Evolutionary conservation across 2,329 filamentous ascomycete species (phyloP).

Genomic region (Ophiocordyceps camponoti-rufipedis): DNA sequence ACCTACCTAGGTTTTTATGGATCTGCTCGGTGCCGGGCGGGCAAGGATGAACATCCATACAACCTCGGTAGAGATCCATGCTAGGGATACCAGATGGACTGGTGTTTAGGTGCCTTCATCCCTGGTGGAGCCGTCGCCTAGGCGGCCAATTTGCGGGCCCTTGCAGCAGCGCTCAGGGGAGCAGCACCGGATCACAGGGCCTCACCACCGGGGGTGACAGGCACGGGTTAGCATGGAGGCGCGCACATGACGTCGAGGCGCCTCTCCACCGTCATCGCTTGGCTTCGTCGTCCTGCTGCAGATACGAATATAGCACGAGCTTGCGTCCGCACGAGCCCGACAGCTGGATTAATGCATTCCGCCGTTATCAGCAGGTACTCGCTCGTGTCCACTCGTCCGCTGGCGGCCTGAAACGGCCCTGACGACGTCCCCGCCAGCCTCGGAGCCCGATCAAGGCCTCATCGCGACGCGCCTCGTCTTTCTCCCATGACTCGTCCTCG

Average conservation of each 20-base stretch:
- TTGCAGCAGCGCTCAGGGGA: neutral
- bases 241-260: too few relatives aligned
- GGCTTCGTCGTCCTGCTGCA: too few relatives aligned
- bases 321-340: too few relatives aligned
- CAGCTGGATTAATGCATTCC: neutral
- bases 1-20: too few relatives aligned
- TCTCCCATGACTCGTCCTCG: constrained; percentile 8
- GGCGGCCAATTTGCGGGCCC: neutral
- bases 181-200: neutral
- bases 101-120: too few relatives aligned
- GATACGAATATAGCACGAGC: too few relatives aligned
- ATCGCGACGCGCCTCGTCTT: constrained; percentile 7
- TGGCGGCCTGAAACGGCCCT: neutral
- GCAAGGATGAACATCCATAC: too few relatives aligned
- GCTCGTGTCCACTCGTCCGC: neutral
- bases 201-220: neutral
- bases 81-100: too few relatives aligned
- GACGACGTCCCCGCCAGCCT: neutral
- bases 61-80: too few relatives aligned
- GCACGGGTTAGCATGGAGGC: neutral
- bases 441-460: neutral
- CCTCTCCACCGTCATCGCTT: too few relatives aligned
- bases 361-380: neutral
- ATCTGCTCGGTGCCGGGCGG: too few relatives aligned
- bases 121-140: too few relatives aligned